phyloP scores from a whole-genome alignment of 495 filamentous ascomycete species.

The Neurospora sp. region DNA sequence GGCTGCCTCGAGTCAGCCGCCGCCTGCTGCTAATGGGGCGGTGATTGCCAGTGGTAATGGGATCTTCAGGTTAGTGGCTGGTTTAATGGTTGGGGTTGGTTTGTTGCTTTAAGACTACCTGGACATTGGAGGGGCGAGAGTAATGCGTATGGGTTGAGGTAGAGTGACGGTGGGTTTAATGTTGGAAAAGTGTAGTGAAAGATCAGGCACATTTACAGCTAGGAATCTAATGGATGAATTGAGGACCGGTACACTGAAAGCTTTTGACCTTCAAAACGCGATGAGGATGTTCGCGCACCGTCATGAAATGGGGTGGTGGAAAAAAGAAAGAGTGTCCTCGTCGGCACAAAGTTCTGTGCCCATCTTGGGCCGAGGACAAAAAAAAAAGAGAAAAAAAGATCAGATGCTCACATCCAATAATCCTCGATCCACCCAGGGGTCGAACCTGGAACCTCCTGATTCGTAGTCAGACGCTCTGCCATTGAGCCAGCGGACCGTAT shows the following conservation, averaged over 20 bases:
- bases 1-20: neutral
- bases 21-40: neutral
- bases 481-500: neutral
- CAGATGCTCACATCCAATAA: neutral
- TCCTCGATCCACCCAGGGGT: neutral
- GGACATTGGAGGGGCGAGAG: neutral
- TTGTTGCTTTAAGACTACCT: neutral
- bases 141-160: neutral
- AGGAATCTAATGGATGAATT: neutral
- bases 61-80: neutral
- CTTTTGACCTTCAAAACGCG: fast-evolving
- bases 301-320: neutral
- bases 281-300: fast-evolving
- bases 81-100: neutral
- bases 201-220: neutral
- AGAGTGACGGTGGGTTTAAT: neutral
- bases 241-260: neutral
- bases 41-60: neutral
- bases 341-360: fast-evolving
- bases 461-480: neutral
- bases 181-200: neutral
- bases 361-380: neutral
- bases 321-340: neutral
- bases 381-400: neutral
- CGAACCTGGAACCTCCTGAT: neutral